Base-by-base conservation (phyloP, 176 grass and related monocot species). In the Puccinellia tenuiflora region DNA sequence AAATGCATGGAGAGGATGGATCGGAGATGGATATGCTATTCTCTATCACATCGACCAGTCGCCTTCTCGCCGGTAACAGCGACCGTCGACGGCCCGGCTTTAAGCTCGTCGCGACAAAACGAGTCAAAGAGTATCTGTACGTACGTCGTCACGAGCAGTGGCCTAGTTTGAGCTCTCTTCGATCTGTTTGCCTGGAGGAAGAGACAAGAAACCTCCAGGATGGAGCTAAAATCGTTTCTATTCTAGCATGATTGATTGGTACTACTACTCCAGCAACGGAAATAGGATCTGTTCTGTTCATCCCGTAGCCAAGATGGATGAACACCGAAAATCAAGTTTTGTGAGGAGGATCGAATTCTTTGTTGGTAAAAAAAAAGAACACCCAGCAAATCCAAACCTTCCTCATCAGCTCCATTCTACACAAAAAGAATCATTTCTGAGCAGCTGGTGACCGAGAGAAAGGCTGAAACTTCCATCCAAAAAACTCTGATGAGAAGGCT, bases 171-270 rank as follows among this genome's bases (percentile, higher is more conserved):
- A 85, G 70, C 82, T 85, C 18, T 24, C 65, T 42, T n/a, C n/a
- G n/a, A 22, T 34, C 50, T 35, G 9, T 34, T 34, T 37, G 34
- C 34, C 5, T 21, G n/a, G 65, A 73, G 88, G 39, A 81, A 63
- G 78, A 85, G 72, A 89, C 72, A 72, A 66, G 54, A 17, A 37
- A 7, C 2, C 53, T 50, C 42, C 51, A 48, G 25, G 1, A 74
- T n/a, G 76, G 9, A 52, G 45, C 57, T 24, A 42, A 11, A 1
- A 63, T 74, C 67, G 38, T 2, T 21, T 38, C 64, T 38, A 33
- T 21, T 56, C n/a, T 13, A 15, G 74, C 62, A 46, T 81, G 72
- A 77, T 89, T 89, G 88, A 89, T 82, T 89, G 76, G 48, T 77
- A 37, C 17, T 77, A 37, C 17, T 9, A 12, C 24, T 12, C 21